phyloP scores from a whole-genome alignment of 495 filamentous ascomycete species.

The Xylaria flabelliformis region DNA sequence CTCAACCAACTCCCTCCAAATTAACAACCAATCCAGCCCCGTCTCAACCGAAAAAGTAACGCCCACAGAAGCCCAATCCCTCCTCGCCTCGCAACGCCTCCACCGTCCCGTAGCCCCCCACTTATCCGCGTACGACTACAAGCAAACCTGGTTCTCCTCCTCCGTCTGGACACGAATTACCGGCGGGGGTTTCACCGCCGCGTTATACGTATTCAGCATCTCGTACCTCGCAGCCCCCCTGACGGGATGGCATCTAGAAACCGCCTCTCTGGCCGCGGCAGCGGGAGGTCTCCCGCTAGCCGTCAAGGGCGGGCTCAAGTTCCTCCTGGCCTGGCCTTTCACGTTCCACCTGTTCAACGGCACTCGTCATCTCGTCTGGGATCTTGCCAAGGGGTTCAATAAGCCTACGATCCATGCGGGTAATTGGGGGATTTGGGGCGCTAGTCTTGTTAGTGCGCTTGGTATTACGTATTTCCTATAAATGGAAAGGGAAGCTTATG shows the following conservation, averaged over 20 bases:
- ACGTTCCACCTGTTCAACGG: slow-evolving; percentile 88
- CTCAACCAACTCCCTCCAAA: background rate
- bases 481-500: background rate
- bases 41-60: slow-evolving; percentile 66
- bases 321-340: slow-evolving; percentile 78
- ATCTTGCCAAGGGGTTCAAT: slow-evolving; percentile 71
- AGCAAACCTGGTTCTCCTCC: slow-evolving; percentile 80
- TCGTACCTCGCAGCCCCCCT: slow-evolving; percentile 84
- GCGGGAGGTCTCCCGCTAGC: slow-evolving; percentile 74
- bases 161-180: slow-evolving; percentile 82
- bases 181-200: slow-evolving; percentile 71
- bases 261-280: slow-evolving; percentile 75
- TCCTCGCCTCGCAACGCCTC: slow-evolving; percentile 86
- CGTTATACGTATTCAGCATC: slow-evolving; percentile 81
- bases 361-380: slow-evolving; percentile 87
- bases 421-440: slow-evolving; percentile 76
- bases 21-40: slow-evolving; percentile 54
- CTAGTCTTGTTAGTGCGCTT: slow-evolving; percentile 67
- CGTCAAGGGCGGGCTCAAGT: slow-evolving; percentile 76
- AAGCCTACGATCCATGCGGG: slow-evolving; percentile 74
- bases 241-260: slow-evolving; percentile 86
- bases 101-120: slow-evolving; percentile 87
- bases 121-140: slow-evolving; percentile 84
- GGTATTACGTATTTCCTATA: slow-evolving; percentile 59
- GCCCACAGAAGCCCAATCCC: slow-evolving; percentile 63